Evolutionary conservation across 164 flowering plant genomes (phyloP).

Genomic region (Cinnamomum chago): DNA sequence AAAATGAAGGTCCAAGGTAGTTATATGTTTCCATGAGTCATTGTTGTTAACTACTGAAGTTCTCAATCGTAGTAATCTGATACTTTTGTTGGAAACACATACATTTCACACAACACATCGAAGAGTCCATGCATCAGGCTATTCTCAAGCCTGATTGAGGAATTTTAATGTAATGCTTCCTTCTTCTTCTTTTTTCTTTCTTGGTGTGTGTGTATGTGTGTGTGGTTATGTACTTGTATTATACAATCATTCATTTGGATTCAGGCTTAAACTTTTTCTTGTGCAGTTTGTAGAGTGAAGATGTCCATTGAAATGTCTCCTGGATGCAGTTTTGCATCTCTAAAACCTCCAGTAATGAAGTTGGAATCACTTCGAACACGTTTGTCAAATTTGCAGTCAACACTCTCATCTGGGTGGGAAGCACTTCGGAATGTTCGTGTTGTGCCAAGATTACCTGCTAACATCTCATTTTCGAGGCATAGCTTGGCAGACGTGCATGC

Average conservation of each 20-base stretch:
- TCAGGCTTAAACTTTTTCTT: conserved; percentile 11
- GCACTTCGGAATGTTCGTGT: conserved; percentile 56
- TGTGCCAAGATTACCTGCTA: conserved; percentile 46
- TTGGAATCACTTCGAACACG: conserved; percentile 39
- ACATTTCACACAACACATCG: not conserved
- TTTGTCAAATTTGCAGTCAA: conserved; percentile 43
- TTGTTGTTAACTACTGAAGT: not conserved
- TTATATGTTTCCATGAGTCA: not conserved
- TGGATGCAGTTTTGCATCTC: conserved; percentile 69
- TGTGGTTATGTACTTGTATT: not conserved
- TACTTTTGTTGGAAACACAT: not conserved
- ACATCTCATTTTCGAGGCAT: conserved; percentile 63
- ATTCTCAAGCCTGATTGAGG: not conserved
- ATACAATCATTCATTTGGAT: not conserved
- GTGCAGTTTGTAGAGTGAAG: conserved; percentile 81
- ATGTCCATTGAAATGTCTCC: conserved; percentile 69
- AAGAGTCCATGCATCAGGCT: conserved; percentile 3
- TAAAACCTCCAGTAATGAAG: conserved; percentile 45
- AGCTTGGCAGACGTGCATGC: conserved; percentile 77
- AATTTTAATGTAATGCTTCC: not conserved
- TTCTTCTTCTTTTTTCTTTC: not conserved
- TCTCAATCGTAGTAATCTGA: not conserved
- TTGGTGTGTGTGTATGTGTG: not conserved
- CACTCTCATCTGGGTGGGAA: conserved; percentile 61
- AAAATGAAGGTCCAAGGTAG: conserved; percentile 95